Evolutionary conservation across 2,329 filamentous ascomycete species (phyloP).

Genomic region (Aspergillus cejpii): DNA sequence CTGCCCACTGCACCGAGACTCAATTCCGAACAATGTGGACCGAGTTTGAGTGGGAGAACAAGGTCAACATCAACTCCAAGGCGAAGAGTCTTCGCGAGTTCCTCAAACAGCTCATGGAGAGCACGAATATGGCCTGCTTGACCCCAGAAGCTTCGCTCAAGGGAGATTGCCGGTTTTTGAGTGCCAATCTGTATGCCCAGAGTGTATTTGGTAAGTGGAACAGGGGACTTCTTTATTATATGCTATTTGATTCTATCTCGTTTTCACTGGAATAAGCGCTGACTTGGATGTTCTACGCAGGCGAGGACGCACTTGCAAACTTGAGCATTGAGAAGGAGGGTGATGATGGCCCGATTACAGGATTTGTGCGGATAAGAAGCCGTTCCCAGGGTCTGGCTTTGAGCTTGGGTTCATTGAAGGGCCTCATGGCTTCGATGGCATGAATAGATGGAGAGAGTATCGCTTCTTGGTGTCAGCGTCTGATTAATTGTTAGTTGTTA

Average conservation of each 20-base stretch:
- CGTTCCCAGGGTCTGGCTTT: slow-evolving; percentile 90
- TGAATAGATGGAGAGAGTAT: slow-evolving; percentile 27
- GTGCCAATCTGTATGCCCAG: slow-evolving; percentile 90
- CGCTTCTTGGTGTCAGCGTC: slow-evolving; percentile 22
- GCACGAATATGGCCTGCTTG: slow-evolving; percentile 96
- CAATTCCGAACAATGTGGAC: slow-evolving; percentile 99
- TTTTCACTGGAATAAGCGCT: slow-evolving; percentile 10
- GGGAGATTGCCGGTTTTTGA: slow-evolving; percentile 96
- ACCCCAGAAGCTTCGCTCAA: slow-evolving; percentile 94
- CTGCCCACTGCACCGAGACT: slow-evolving; percentile 90
- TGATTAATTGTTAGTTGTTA: slow-evolving; percentile 26
- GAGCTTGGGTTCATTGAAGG: slow-evolving; percentile 89
- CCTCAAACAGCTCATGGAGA: slow-evolving; percentile 89
- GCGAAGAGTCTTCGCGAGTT: slow-evolving; percentile 87
- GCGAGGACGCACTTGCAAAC: slow-evolving; percentile 96
- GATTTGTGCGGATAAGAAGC: slow-evolving; percentile 96
- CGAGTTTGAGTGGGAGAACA: slow-evolving; percentile 99
- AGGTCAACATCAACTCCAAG: slow-evolving; percentile 99
- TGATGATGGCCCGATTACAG: slow-evolving; percentile 88
- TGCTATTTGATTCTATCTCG: not conserved
- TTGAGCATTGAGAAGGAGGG: slow-evolving; percentile 97
- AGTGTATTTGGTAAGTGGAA: slow-evolving; percentile 88
- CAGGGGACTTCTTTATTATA: not conserved
- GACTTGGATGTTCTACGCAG: slow-evolving; percentile 45
- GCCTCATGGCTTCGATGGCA: slow-evolving; percentile 64